phyloP scores from a whole-genome alignment of 495 filamentous ascomycete species.

The Penicillium odoratum region DNA sequence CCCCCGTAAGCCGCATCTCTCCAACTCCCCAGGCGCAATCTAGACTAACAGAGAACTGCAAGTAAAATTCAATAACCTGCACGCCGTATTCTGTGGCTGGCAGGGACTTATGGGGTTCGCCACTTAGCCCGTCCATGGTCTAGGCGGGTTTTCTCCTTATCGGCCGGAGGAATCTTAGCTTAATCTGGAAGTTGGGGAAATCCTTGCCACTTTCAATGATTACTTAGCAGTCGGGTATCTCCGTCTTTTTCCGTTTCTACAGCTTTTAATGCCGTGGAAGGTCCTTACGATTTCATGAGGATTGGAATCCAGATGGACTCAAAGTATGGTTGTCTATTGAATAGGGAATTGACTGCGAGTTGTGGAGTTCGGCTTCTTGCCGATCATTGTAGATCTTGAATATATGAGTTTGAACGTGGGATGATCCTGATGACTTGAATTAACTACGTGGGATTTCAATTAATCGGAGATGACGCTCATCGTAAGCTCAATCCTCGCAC shows the following conservation, averaged over 20 bases:
- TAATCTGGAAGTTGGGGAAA: background rate
- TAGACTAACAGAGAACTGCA: background rate
- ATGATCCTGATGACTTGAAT: background rate
- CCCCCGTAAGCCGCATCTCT: constrained; percentile 4
- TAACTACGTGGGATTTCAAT: background rate
- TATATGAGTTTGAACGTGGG: background rate
- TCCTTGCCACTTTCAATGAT: background rate
- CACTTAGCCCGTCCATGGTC: constrained; percentile 1
- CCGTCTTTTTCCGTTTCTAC: background rate
- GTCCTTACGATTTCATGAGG: no score
- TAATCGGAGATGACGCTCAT: background rate
- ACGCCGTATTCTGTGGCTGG: background rate
- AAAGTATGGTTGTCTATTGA: no score
- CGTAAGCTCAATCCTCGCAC: background rate
- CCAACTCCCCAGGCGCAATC: background rate
- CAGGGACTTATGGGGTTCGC: constrained; percentile 4
- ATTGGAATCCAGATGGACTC: no score
- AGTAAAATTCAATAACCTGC: background rate
- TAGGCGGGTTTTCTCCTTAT: background rate
- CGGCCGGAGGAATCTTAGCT: constrained; percentile 8
- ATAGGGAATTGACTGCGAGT: no score
- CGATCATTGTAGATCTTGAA: no score
- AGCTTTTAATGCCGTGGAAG: no score
- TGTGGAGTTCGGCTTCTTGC: no score
- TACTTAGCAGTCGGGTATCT: background rate